A percentile compares a stretch with the other conserved stretches of the same genome.
These are phyloP conservation scores for Pilobolus umbonatus DNA, from an alignment of 192 early-diverging fungal genomes.

Conservation along the genomic window DNA sequence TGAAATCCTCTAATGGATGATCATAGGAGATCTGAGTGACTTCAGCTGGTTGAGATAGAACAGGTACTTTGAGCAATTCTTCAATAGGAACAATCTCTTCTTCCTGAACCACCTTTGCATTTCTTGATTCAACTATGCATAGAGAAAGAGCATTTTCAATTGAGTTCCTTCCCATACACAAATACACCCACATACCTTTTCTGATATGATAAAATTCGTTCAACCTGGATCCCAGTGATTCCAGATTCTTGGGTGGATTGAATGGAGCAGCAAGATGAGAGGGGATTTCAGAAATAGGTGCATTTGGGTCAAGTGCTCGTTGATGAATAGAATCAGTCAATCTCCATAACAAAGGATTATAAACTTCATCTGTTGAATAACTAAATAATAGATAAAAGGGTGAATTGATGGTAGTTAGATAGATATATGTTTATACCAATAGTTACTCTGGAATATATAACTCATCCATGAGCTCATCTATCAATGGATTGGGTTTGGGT, in stretches of 20 bases:
- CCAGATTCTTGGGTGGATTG: conserved; percentile 36
- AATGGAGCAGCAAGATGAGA: conserved; percentile 42
- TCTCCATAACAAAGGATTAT: conserved; percentile 57
- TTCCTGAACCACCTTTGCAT: conserved; percentile 50
- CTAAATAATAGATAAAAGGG: not conserved
- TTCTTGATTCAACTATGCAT: too few species aligned
- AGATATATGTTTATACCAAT: not conserved
- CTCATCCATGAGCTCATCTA: not conserved
- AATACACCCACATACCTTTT: conserved; percentile 36
- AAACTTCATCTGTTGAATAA: conserved; percentile 41
- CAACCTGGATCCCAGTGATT: conserved; percentile 41
- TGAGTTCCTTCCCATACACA: not conserved
- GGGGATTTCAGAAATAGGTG: conserved; percentile 47
- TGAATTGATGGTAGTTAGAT: conserved; percentile 18
- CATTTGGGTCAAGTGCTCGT: conserved; percentile 53
- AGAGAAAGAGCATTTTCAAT: conserved; percentile 21
- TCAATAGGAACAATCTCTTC: too few species aligned
- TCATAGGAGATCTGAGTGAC: too few species aligned
- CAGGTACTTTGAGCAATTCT: too few species aligned
- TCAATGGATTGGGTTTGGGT: conserved; percentile 50
- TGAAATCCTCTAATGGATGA: too few species aligned
- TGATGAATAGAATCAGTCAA: conserved; percentile 52
- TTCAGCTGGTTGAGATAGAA: too few species aligned
- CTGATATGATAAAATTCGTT: conserved; percentile 48
- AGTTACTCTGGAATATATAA: not conserved